A percentile compares a stretch with the other conserved stretches of the same genome.
Evolutionary conservation across 1,139 yeast genomes (phyloP).

Genomic region (Taphrina betulina): DNA sequence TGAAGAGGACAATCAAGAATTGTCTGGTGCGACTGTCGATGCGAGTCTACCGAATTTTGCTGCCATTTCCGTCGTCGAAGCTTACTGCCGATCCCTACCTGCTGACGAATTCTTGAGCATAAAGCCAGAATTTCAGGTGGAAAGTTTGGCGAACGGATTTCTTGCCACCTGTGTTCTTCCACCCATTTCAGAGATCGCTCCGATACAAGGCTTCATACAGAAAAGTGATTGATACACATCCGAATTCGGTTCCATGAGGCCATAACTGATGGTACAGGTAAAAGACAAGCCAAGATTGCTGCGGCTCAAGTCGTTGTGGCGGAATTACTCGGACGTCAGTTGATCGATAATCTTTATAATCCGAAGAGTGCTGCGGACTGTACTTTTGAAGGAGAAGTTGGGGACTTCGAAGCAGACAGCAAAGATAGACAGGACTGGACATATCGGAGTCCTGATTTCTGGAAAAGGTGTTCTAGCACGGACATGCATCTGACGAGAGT

Average conservation of each 20-base stretch:
- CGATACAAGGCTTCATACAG: conserved; percentile 1
- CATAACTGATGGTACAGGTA: no score
- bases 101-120: conserved; percentile 7
- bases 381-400: no score
- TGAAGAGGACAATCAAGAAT: background rate
- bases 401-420: background rate
- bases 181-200: conserved; percentile 7
- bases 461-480: background rate
- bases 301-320: conserved; percentile 29
- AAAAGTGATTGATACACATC: conserved; percentile 3
- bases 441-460: conserved; percentile 4
- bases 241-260: no score
- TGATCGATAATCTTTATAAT: conserved; percentile 23
- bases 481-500: conserved; percentile 5
- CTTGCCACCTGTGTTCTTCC: conserved; percentile 21
- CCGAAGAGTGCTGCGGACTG: conserved; percentile 1
- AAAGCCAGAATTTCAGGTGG: conserved; percentile 6
- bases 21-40: background rate
- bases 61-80: conserved; percentile 15
- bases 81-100: conserved; percentile 21
- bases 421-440: conserved; percentile 9
- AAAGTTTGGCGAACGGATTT: background rate
- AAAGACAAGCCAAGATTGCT: conserved; percentile 12
- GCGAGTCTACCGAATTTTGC: conserved; percentile 7
- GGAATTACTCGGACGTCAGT: conserved; percentile 9